Evolutionary conservation across 768 basidiomycete genomes (phyloP).

Genomic region (Leucocoprinus leucothites): DNA sequence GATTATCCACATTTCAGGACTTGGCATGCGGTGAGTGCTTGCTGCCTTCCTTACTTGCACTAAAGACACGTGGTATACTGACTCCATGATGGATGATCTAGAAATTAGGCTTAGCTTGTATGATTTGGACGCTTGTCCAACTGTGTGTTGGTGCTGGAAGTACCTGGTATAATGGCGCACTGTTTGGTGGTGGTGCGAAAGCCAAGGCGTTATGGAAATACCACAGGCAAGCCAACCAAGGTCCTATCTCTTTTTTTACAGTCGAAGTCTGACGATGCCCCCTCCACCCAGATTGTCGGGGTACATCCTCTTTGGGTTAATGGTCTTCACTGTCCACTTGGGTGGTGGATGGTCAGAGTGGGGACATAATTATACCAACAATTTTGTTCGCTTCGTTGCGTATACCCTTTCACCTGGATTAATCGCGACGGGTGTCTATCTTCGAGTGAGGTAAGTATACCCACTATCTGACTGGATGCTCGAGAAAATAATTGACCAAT

Average conservation of each 20-base stretch:
- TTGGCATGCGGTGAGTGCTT: constrained; percentile 66
- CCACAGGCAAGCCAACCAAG: constrained; percentile 49
- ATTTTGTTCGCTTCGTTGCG: constrained; percentile 41
- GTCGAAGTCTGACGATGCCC: too few species aligned
- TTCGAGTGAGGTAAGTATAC: constrained; percentile 46
- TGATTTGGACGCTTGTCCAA: constrained; percentile 63
- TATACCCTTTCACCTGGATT: constrained; percentile 50
- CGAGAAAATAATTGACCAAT: not conserved
- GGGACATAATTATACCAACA: constrained; percentile 36
- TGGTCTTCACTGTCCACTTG: constrained; percentile 61
- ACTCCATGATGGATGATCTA: too few species aligned
- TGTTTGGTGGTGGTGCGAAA: constrained; percentile 66
- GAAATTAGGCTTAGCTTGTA: constrained; percentile 59
- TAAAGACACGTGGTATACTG: too few species aligned
- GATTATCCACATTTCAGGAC: constrained; percentile 57
- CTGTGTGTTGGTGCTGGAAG: constrained; percentile 63
- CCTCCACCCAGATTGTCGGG: constrained; percentile 58
- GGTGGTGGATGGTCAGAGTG: constrained; percentile 71
- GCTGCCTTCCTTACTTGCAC: too few species aligned
- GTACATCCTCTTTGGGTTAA: constrained; percentile 58
- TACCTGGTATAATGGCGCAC: constrained; percentile 71
- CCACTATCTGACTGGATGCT: too few species aligned
- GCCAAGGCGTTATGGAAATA: constrained; percentile 83
- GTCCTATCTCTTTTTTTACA: too few species aligned
- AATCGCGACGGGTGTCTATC: constrained; percentile 40